Evolutionary conservation across 768 basidiomycete species (phyloP).

Genomic region (Kwoniella europaea): DNA sequence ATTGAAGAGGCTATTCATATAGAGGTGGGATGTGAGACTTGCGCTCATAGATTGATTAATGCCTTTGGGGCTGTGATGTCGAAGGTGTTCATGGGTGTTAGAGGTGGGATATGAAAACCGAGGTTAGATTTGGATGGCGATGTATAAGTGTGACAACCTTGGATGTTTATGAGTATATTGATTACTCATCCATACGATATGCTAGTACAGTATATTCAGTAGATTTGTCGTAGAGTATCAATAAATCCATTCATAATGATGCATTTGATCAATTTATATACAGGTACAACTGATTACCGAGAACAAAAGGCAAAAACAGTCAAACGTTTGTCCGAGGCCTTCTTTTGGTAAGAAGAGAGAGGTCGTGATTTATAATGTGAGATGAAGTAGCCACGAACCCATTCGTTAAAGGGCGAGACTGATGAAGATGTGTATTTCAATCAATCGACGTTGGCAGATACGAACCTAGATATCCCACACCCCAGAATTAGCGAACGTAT

Average conservation of each 20-base stretch:
- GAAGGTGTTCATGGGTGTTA: neutral
- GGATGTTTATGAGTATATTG: too few species aligned
- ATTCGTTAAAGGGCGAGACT: too few species aligned
- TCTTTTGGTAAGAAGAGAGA: too few species aligned
- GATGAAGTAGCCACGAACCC: neutral
- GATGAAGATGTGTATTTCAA: neutral
- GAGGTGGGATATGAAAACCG: neutral
- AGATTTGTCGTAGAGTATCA: too few species aligned
- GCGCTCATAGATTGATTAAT: conserved; percentile 21
- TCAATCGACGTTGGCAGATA: conserved; percentile 6
- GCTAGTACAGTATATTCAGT: too few species aligned
- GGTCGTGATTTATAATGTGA: neutral
- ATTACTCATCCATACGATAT: too few species aligned
- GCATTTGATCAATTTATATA: neutral
- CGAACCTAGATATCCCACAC: neutral
- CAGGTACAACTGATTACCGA: neutral
- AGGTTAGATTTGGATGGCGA: too few species aligned
- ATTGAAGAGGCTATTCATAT: conserved; percentile 14
- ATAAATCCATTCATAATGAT: neutral
- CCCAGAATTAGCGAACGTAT: neutral
- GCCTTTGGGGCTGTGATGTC: conserved; percentile 24
- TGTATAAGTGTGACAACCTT: too few species aligned
- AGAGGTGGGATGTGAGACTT: conserved; percentile 11
- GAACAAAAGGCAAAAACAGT: too few species aligned
- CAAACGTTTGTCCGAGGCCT: too few species aligned